Conservation (phyloP, 495 filamentous ascomycete genomes). For the Beverwykella pulmonaria region DNA sequence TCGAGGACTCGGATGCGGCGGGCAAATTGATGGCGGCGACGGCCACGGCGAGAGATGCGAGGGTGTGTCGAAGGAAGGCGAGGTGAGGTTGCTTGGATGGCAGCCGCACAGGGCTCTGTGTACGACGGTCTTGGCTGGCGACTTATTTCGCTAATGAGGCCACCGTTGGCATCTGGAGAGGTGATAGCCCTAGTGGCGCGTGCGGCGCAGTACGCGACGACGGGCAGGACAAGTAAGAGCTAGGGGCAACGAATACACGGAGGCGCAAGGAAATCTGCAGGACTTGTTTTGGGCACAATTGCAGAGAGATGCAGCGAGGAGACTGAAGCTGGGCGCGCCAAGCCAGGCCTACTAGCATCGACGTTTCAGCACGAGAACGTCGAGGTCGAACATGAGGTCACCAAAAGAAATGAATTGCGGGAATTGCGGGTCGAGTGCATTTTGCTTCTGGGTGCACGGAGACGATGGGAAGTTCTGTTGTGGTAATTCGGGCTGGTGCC, state of each 20-base stretch:
- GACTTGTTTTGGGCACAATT: background rate
- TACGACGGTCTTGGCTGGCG: slow-evolving; percentile 14
- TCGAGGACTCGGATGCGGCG: background rate
- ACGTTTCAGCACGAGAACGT: slow-evolving; percentile 7
- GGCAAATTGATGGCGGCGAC: slow-evolving; percentile 25
- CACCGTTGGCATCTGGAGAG: slow-evolving; percentile 27
- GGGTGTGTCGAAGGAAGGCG: slow-evolving; percentile 5
- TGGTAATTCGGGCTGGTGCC: background rate
- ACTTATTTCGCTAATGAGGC: slow-evolving; percentile 37
- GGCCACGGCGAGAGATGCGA: slow-evolving; percentile 11
- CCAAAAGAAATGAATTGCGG: background rate
- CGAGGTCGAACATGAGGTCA: background rate
- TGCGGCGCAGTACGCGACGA: slow-evolving; percentile 9
- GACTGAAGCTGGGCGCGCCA: slow-evolving; percentile 5
- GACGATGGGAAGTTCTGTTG: background rate
- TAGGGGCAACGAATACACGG: background rate
- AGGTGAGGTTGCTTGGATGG: background rate
- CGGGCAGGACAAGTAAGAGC: slow-evolving; percentile 10
- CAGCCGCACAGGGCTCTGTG: background rate
- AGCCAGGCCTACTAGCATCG: slow-evolving; percentile 18
- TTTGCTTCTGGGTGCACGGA: background rate
- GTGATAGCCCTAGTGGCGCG: slow-evolving; percentile 12
- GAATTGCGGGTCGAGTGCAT: background rate
- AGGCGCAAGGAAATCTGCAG: background rate
- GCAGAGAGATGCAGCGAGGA: background rate